A percentile compares a stretch with the other conserved stretches of the same genome.
phyloP scores from a whole-genome alignment of 176 grass and related monocot species.

The Cymbopogon citratus region DNA sequence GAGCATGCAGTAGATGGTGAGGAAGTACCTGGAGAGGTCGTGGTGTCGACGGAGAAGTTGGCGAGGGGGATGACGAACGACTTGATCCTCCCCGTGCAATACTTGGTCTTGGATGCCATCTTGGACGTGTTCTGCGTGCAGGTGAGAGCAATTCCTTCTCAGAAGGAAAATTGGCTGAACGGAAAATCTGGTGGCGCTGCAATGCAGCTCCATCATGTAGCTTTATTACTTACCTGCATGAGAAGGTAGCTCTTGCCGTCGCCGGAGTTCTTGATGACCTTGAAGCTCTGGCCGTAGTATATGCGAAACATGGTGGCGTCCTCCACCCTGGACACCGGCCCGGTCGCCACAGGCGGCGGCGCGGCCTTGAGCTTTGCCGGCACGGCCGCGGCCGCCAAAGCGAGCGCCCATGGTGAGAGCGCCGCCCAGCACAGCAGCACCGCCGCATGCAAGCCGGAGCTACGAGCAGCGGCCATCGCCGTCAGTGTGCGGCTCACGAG shows the following conservation, averaged over 20 bases:
- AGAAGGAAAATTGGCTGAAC: not conserved
- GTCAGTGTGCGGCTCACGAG: not conserved
- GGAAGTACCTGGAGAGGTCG: conserved; percentile 51
- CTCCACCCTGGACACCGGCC: conserved; percentile 56
- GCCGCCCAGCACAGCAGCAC: conserved; percentile 18
- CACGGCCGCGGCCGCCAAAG: not conserved
- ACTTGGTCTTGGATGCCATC: conserved; percentile 75
- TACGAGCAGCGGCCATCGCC: conserved; percentile 22
- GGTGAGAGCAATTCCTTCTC: not conserved
- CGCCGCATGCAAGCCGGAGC: not conserved
- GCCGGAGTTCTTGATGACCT: conserved; percentile 82
- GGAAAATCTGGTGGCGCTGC: not conserved
- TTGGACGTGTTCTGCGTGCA: conserved; percentile 73
- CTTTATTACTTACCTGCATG: conserved; percentile 49
- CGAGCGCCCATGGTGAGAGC: not conserved
- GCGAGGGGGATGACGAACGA: conserved; percentile 72
- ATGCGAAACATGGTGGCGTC: conserved; percentile 67
- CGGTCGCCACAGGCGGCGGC: conserved; percentile 28
- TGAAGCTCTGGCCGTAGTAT: conserved; percentile 91
- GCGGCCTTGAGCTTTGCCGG: conserved; percentile 19
- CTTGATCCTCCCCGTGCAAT: conserved; percentile 94
- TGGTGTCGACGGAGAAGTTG: conserved; percentile 85
- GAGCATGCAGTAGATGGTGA: too few relatives aligned
- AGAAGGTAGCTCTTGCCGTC: conserved; percentile 93
- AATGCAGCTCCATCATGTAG: not conserved